Base-by-base conservation (phyloP, 2,329 filamentous ascomycete species). In the Dothistroma pini region DNA sequence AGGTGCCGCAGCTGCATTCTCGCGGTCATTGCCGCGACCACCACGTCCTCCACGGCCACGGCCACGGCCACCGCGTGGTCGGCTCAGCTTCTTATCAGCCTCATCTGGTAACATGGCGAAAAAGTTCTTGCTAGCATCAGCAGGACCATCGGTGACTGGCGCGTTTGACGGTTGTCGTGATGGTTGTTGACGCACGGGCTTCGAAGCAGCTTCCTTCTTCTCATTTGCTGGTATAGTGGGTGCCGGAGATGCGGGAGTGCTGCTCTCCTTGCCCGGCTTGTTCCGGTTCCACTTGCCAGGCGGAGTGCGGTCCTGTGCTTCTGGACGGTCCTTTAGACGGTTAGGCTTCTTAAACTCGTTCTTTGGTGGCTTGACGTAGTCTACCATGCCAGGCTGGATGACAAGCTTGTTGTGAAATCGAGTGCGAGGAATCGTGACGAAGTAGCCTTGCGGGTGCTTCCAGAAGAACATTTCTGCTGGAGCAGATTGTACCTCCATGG, bases 381-480 rank as follows among this genome's bases (percentile, higher is more conserved):
- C 38, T 50, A 54, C 54, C n/a, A 54, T 56, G 31, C 62, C 61
- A 16, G 61, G 55, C 35, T 57, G 49, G 41, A 56, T 58, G 51
- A 61, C 60, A 29, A 70, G 65, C 57, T 68, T 70, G 54, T 68
- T 68, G 41, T 66, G 59, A 38, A 68, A 58, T 31, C 51, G 50
- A 21, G 67, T 67, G 32, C 65, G 62, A 21, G 65, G 68, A 31
- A 72, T 62, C 38, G 69, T 72, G 31, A 72, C 64, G 54, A 66
- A 68, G 60, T 67, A 61, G 57, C 70, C 68, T 54, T 63, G 58
- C 10, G 66, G 63, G 44, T 65, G 60, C 54, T 63, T 64, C 38
- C 53, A 66, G 58, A 68, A 68, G 56, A 61, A 64, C 2, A 54
- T 53, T 19, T 61, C 53, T 3, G 60, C 55, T 16, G 25, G 25